These are phyloP conservation scores for Cyphellophora attinorum DNA, from an alignment of 2,329 filamentous ascomycete genomes.

Conservation along the genomic window DNA sequence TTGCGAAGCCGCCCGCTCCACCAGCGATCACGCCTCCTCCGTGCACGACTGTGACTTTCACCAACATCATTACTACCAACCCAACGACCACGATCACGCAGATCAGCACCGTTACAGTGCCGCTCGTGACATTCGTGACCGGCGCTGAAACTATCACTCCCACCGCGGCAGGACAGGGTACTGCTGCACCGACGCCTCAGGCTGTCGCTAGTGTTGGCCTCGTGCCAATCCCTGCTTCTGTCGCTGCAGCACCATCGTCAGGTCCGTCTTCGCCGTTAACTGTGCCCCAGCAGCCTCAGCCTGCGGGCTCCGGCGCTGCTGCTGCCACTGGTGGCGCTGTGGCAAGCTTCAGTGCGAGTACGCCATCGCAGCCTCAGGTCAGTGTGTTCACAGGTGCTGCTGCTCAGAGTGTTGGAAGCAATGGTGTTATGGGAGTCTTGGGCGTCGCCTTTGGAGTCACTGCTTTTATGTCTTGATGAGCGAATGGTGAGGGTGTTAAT, in stretches of 20 bases:
- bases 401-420: neutral
- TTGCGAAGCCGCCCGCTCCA: conserved; percentile 3
- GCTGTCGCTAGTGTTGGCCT: conserved; percentile 1
- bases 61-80: conserved; percentile 18
- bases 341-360: neutral
- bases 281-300: neutral
- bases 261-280: neutral
- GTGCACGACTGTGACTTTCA: conserved; percentile 32
- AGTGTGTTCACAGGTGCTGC: neutral
- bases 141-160: neutral
- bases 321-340: neutral
- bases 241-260: neutral
- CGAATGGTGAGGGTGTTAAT: neutral
- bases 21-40: conserved; percentile 4
- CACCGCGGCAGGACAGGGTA: neutral
- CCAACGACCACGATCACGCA: conserved; percentile 3
- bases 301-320: neutral
- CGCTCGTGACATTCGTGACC: conserved; percentile 32
- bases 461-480: neutral
- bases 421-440: neutral
- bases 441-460: neutral
- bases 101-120: conserved; percentile 30
- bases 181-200: neutral
- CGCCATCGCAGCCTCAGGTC: neutral
- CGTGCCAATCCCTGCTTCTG: neutral